Evolutionary conservation across 129 eudicot genomes (phyloP).

Genomic region (Pulicaria dysenterica): DNA sequence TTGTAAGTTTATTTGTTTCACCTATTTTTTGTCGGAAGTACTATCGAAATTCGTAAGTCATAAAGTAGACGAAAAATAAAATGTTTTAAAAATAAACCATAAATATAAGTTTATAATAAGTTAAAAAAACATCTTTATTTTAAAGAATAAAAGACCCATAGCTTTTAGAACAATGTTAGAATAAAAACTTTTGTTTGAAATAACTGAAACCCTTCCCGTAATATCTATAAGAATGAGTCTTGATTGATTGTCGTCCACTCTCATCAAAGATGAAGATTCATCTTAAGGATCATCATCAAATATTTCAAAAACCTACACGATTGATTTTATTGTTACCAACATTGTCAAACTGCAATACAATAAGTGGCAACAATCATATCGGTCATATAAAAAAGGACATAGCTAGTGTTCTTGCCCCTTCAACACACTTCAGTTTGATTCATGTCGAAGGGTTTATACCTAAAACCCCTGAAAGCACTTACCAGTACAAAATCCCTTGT

Average conservation of each 20-base stretch:
- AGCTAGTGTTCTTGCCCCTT: constrained; percentile 69
- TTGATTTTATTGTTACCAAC: constrained; percentile 68
- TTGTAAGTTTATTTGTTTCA: too few species aligned
- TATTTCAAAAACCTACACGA: constrained; percentile 46
- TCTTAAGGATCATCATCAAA: neutral
- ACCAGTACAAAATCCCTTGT: constrained; percentile 52
- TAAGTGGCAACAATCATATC: constrained; percentile 59
- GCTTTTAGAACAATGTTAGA: neutral
- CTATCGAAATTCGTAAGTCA: too few species aligned
- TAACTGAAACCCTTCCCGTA: neutral
- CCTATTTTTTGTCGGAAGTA: too few species aligned
- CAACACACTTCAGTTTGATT: constrained; percentile 44
- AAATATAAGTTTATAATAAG: too few species aligned
- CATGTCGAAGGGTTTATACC: constrained; percentile 76
- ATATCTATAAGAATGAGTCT: neutral
- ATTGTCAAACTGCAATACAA: constrained; percentile 63
- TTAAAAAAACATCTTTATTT: too few species aligned
- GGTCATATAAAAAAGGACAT: constrained; percentile 62
- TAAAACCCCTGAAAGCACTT: constrained; percentile 22
- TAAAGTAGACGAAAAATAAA: too few species aligned
- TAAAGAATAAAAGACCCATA: too few species aligned
- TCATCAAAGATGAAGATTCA: constrained; percentile 12
- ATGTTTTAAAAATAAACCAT: too few species aligned
- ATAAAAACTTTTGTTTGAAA: neutral
- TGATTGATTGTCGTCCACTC: neutral